Conservation (phyloP, 306 rosid species). For the Gastrolobium bilobum region DNA sequence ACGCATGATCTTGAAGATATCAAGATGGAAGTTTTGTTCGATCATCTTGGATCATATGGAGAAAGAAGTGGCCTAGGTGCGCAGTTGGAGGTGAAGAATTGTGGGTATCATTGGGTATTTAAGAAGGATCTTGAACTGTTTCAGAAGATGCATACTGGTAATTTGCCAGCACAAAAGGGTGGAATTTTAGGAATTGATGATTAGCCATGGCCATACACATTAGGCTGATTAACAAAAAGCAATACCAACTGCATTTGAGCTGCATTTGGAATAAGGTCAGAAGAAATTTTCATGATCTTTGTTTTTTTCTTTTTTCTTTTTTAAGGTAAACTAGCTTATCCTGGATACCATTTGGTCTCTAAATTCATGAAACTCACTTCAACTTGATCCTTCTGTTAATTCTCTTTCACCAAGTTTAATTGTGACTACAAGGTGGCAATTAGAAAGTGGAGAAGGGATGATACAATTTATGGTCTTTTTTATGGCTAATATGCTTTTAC, state of each 20-base stretch:
- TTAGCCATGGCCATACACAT: neutral
- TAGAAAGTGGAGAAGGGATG: neutral
- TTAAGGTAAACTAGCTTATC: no score
- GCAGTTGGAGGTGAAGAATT: neutral
- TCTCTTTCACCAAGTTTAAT: neutral
- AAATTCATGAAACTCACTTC: no score
- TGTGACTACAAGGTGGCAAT: neutral
- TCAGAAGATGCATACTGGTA: no score
- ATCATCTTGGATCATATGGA: no score
- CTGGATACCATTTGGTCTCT: no score
- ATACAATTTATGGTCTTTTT: neutral
- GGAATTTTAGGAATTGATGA: neutral
- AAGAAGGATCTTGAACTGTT: neutral
- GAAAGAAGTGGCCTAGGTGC: no score
- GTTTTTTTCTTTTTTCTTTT: no score
- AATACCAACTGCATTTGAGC: no score
- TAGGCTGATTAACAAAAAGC: no score
- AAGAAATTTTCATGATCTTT: no score
- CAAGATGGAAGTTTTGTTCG: neutral
- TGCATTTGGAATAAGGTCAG: no score
- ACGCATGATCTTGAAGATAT: neutral
- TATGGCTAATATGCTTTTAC: neutral
- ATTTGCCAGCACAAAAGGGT: neutral
- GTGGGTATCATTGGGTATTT: constrained; percentile 1
- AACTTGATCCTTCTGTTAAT: neutral